Evolutionary conservation across 805 yeast genomes (phyloP), one percentile per base, ranked within the genome.

Genomic region (Wickerhamiella azyma): DNA sequence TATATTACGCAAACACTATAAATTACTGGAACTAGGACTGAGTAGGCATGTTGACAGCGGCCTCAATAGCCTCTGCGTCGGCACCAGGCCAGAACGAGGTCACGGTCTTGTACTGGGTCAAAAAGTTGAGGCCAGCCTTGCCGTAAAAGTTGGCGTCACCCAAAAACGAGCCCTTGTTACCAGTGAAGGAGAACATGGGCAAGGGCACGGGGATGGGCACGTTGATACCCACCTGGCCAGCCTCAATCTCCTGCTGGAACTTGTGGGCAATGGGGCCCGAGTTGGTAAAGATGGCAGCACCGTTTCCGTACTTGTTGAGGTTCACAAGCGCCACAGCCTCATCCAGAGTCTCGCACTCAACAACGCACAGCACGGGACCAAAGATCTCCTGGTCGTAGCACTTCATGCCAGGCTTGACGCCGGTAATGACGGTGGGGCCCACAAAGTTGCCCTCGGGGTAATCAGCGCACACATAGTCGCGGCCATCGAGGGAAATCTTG

Each of bases 91-190:
- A 80, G 50, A 72, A 71, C 26, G 76, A 61, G 17, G 88, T 81
- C 47, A 80, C 79, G 21, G 88, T 81, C 69, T 80, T 81, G 55
- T 81, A 75, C 66, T 78, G 79, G 29, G 88, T 80, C 65, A 79
- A 68, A 65, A 80, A 80, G 46, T 77, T 69, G 41, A 81, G 59
- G 26, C 88, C 86, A n/a, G 81, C 72, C 66, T 79, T 77, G 49
- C 88, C 88, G 63, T 80, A 80, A 62, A 80, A 80, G 68, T 81
- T 81, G 69, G 81, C 71, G 59, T 81, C 86, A 30, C 88, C 88
- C 53, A 79, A 68, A 73, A 81, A 79, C 6, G 84, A 77, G 33
- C 76, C 81, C 65, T 78, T 78, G 62, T 75, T 75, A 24, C 88
- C 88, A 10, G 88, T 81, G 67, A 80, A 80, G 3, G 84, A 77